These are phyloP conservation scores for Chrysophaeum taylorii DNA, from an alignment of 352 stramenopile genomes.

Conservation along the genomic window DNA sequence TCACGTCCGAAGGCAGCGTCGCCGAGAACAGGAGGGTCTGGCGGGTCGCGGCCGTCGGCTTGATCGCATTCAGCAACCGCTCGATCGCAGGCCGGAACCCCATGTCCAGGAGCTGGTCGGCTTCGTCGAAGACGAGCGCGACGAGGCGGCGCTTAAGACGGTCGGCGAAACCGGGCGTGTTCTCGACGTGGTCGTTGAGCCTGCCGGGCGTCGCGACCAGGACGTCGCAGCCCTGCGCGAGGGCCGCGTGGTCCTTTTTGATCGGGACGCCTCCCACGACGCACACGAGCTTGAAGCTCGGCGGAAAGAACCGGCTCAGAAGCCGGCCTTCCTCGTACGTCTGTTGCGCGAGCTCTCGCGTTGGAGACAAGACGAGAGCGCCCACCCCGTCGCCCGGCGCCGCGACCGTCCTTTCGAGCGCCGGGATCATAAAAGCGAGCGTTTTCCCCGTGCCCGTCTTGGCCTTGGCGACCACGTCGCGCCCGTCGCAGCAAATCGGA, in stretches of 20 bases:
- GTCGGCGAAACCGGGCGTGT: conserved; percentile 66
- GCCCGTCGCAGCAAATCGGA: conserved; percentile 50
- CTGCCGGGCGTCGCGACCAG: conserved; percentile 88
- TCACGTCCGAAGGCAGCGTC: conserved; percentile 71
- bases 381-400: background rate
- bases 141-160: conserved; percentile 53
- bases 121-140: conserved; percentile 67
- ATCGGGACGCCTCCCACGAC: conserved; percentile 74
- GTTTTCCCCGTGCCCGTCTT: conserved; percentile 79
- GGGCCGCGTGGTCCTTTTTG: conserved; percentile 44
- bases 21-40: conserved; percentile 93
- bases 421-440: conserved; percentile 70
- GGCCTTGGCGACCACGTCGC: conserved; percentile 76
- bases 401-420: conserved; percentile 47
- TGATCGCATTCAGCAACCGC: background rate
- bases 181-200: conserved; percentile 85
- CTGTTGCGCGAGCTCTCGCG: conserved; percentile 72
- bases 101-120: conserved; percentile 67
- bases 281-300: conserved; percentile 37
- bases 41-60: conserved; percentile 31
- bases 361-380: conserved; percentile 71
- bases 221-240: conserved; percentile 63
- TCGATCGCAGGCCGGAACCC: conserved; percentile 35
- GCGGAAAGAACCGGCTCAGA: conserved; percentile 70
- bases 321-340: conserved; percentile 73